Percentiles rank a stretch among this genome's conserved stretches.
phyloP scores from a whole-genome alignment of 768 basidiomycete species.

The Pleurotus eryngii region DNA sequence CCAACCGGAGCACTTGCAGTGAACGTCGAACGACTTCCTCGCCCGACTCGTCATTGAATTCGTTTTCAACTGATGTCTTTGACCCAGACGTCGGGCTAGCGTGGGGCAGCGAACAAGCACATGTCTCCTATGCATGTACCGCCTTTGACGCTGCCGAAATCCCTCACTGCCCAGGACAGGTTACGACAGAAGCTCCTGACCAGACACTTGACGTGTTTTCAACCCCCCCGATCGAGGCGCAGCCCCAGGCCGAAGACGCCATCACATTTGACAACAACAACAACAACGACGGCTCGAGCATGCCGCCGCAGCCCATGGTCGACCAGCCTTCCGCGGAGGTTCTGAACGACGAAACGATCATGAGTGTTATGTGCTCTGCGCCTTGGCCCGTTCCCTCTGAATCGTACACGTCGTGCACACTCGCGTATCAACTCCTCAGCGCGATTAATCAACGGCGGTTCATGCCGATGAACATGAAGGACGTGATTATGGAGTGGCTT shows the following conservation, averaged over 20 bases:
- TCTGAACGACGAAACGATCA: neutral
- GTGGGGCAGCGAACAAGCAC: too few relatives aligned
- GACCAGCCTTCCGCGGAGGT: neutral
- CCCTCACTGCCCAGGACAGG: too few relatives aligned
- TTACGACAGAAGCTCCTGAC: neutral
- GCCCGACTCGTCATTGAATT: neutral
- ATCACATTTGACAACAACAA: neutral
- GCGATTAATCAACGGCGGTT: slow-evolving; percentile 1
- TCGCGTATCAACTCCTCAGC: slow-evolving; percentile 1
- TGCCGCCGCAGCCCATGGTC: neutral
- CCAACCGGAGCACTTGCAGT: too few relatives aligned
- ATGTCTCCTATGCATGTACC: too few relatives aligned
- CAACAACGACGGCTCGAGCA: neutral
- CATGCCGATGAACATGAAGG: slow-evolving; percentile 3
- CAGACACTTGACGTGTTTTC: neutral
- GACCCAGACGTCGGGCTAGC: too few relatives aligned
- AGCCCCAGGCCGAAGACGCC: neutral
- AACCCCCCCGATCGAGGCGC: neutral
- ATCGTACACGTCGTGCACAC: neutral
- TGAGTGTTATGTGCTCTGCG: neutral
- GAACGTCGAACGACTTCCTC: neutral
- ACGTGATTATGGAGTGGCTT: neutral
- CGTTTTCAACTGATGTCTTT: too few relatives aligned
- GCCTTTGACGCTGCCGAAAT: too few relatives aligned
- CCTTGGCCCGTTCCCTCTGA: neutral